Conservation (phyloP, 176 grass and related monocot species). For the Phoenix roebelenii region DNA sequence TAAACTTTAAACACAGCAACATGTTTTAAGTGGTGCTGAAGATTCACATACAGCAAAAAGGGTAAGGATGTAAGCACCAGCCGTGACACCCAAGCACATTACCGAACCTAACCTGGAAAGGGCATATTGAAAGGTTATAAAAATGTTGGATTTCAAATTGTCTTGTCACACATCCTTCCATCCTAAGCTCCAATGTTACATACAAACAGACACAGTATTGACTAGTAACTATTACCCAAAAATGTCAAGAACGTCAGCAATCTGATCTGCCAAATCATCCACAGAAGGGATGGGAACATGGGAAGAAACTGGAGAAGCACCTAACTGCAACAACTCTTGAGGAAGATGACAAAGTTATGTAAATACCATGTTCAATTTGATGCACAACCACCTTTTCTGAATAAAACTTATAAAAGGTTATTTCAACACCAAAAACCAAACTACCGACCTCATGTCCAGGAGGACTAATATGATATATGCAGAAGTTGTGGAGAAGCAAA, state of each 20-base stretch:
- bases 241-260: constrained; percentile 15
- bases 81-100: constrained; percentile 19
- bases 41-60: constrained; percentile 17
- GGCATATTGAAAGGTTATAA: background rate
- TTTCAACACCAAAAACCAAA: background rate
- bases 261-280: constrained; percentile 24
- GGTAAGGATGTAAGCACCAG: constrained; percentile 19
- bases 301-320: constrained; percentile 17
- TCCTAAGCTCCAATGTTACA: background rate
- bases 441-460: constrained; percentile 19
- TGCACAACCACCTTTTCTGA: too few relatives aligned
- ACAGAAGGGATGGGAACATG: constrained; percentile 15
- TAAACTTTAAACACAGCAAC: background rate
- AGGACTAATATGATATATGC: constrained; percentile 23
- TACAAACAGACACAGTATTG: background rate
- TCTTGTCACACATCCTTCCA: background rate
- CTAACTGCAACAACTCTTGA: constrained; percentile 4
- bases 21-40: background rate
- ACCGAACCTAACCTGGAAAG: constrained; percentile 11
- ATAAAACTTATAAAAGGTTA: too few relatives aligned
- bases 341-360: background rate
- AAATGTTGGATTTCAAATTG: too few relatives aligned
- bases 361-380: background rate
- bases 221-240: constrained; percentile 7
- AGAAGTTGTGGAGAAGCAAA: constrained; percentile 20